Conservation (phyloP, 2,329 filamentous ascomycete genomes). For the Pseudogymnoascus sp. region DNA sequence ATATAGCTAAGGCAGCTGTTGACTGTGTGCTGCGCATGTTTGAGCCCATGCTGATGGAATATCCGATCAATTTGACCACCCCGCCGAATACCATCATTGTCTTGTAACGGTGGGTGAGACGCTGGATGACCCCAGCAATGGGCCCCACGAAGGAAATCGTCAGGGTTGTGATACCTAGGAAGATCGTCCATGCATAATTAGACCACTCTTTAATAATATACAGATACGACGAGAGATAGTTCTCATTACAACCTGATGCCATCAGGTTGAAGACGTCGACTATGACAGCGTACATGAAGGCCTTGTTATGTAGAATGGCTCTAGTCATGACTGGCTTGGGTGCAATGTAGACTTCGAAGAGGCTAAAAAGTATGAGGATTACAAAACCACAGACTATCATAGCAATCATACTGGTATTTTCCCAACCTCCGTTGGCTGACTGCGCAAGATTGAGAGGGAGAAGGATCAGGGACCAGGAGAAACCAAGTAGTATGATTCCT, state of each 20-base stretch:
- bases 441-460: constrained; percentile 20
- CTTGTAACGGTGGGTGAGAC: constrained; percentile 36
- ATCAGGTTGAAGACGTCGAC: constrained; percentile 17
- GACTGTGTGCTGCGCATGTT: constrained; percentile 28
- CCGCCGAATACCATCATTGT: constrained; percentile 34
- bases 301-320: constrained; percentile 19
- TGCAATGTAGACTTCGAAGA: constrained; percentile 19
- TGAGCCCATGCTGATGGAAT: constrained; percentile 30
- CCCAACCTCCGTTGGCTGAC: constrained; percentile 19
- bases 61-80: constrained; percentile 31
- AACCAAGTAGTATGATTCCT: constrained; percentile 15
- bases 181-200: constrained; percentile 36
- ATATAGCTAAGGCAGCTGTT: constrained; percentile 30
- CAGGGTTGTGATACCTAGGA: constrained; percentile 35
- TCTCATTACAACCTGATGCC: constrained; percentile 17
- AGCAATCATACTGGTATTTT: constrained; percentile 19
- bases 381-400: constrained; percentile 19
- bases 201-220: constrained; percentile 37
- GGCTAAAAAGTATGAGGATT: constrained; percentile 13
- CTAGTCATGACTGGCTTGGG: constrained; percentile 21
- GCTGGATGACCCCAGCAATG: constrained; percentile 24
- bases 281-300: constrained; percentile 18
- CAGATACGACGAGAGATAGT: constrained; percentile 29
- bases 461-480: constrained; percentile 20
- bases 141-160: constrained; percentile 33